Percentiles rank a stretch among this genome's conserved stretches.
These are phyloP conservation scores for Mycena crocata DNA, from an alignment of 768 basidiomycete species.

Conservation along the genomic window DNA sequence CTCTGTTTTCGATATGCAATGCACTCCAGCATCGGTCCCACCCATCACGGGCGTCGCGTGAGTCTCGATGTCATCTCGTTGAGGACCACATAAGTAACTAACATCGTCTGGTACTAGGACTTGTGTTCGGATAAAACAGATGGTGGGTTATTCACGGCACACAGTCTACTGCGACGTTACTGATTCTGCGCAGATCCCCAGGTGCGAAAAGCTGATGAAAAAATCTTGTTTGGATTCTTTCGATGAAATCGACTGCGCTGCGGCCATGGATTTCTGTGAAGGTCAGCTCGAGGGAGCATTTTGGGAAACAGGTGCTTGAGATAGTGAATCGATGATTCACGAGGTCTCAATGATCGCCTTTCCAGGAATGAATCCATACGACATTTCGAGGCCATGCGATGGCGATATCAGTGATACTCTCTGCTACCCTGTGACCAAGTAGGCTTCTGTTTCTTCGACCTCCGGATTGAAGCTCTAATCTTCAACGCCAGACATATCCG, in stretches of 20 bases:
- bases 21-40: constrained; percentile 52
- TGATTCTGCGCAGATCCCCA: constrained; percentile 58
- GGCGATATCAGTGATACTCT: constrained; percentile 15
- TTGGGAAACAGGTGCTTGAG: constrained; percentile 56
- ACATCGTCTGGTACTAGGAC: constrained; percentile 36
- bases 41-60: constrained; percentile 51
- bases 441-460: not conserved
- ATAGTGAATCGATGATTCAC: not conserved
- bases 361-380: constrained; percentile 63
- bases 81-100: not conserved
- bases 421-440: constrained; percentile 27
- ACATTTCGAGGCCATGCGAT: constrained; percentile 58
- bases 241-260: constrained; percentile 73
- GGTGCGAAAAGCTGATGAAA: constrained; percentile 69
- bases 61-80: constrained; percentile 18
- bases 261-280: constrained; percentile 75
- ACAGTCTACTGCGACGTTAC: constrained; percentile 45
- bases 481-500: constrained; percentile 50
- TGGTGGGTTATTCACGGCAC: constrained; percentile 45
- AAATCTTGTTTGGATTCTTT: constrained; percentile 71
- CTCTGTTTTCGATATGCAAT: constrained; percentile 60
- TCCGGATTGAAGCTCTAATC: not conserved
- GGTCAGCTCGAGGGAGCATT: constrained; percentile 58
- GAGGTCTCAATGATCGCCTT: not conserved
- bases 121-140: constrained; percentile 57